Base-by-base conservation (phyloP, 768 basidiomycete species). In the Russula griseocarnosa region DNA sequence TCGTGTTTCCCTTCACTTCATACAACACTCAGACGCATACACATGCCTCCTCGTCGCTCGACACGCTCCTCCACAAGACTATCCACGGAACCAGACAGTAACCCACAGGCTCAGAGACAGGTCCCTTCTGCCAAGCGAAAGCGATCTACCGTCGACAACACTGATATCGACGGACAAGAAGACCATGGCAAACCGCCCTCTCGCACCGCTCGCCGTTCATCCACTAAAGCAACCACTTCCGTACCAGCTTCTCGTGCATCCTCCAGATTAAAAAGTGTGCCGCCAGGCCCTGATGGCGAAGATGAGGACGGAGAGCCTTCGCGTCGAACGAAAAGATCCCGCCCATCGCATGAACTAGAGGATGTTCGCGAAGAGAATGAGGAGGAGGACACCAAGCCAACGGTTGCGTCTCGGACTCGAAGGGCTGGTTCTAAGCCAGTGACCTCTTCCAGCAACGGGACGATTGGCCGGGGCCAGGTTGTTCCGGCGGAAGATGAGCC, bases 61-160 rank as follows among this genome's bases (percentile, higher is more conserved):
- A 69, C 68, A 44, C 68, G 68, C 1, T 67, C 68, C 36, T 63
- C 67, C 20, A 51, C 68, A n/a, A 67, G 62, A 47, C 59, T 49
- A 53, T 51, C 61, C 0, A 44, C 24, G 10, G 58, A 60, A 28
- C 58, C 67, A 4, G 62, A 60, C 49, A 63, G 24, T 7, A 38
- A 53, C 3, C 26, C 51, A 14, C 55, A 50, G 0, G 3, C 40
- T 4, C 44, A 46, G 24, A 61, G 42, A 5, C 51, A 59, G 1
- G 50, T 16, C 5, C 14, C 18, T 1, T 44, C 66, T 18, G 49
- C 62, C 24, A 69, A 69, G 28, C 55, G 68, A 24, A 69, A 67
- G 60, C 62, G 68, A 36, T 57, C 58, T 11, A 61, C 49, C 40
- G 66, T 28, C 8, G 52, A 60, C 28, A 50, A 54, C 14, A 1